phyloP scores from a whole-genome alignment of 1,284 basidiomycete species.

The Ganoderma boninense region DNA sequence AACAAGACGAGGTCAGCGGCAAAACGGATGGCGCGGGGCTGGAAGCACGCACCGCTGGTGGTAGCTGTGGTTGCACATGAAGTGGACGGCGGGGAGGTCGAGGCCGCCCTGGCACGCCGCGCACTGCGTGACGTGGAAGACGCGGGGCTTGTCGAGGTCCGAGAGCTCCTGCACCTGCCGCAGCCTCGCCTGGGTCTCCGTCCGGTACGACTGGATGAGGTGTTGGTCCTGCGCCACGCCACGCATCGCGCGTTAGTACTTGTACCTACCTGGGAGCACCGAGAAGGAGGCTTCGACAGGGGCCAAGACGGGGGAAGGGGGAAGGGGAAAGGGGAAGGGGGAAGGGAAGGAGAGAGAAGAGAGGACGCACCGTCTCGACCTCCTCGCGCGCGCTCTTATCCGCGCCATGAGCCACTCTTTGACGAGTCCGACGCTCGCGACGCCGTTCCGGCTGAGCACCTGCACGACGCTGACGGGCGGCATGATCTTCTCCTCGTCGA shows the following conservation, averaged over 20 bases:
- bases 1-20: neutral
- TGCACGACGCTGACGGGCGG: slow-evolving; percentile 91
- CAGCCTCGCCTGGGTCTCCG: slow-evolving; percentile 85
- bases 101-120: slow-evolving; percentile 88
- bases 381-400: slow-evolving; percentile 81
- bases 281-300: too few relatives aligned
- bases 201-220: slow-evolving; percentile 86
- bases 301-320: too few relatives aligned
- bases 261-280: too few relatives aligned
- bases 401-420: slow-evolving; percentile 88
- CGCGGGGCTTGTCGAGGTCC: slow-evolving; percentile 78
- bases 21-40: neutral
- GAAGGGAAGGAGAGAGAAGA: too few relatives aligned
- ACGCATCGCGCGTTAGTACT: too few relatives aligned
- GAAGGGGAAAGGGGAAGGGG: too few relatives aligned
- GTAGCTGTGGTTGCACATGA: slow-evolving; percentile 98
- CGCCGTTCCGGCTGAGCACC: slow-evolving; percentile 85
- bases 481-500: slow-evolving; percentile 85
- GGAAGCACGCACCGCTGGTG: slow-evolving; percentile 80
- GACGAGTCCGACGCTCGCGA: slow-evolving; percentile 90
- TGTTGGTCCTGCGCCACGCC: slow-evolving; percentile 72
- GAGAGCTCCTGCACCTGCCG: slow-evolving; percentile 85
- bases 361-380: slow-evolving; percentile 76
- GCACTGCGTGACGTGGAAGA: slow-evolving; percentile 95
- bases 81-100: slow-evolving; percentile 93